Conservation (phyloP, 2,329 filamentous ascomycete genomes). For the Diaporthe sp. region DNA sequence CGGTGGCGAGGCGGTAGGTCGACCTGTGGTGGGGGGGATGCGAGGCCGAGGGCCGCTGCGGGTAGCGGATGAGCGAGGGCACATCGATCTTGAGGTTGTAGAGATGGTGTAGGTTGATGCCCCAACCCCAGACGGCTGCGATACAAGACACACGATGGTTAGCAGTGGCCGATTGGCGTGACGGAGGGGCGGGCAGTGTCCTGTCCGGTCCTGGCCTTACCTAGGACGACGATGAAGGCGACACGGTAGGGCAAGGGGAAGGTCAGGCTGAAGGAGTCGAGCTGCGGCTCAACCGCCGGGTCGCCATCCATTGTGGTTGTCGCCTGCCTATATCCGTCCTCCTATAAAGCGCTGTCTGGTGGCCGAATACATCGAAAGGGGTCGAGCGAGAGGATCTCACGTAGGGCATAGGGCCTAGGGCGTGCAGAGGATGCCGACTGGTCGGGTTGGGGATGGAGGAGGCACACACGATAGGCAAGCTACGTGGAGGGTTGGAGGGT, state of each 20-base stretch:
- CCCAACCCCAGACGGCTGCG: slow-evolving; percentile 94
- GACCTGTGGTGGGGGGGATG: slow-evolving; percentile 84
- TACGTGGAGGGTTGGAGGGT: background rate
- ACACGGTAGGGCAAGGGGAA: slow-evolving; percentile 93
- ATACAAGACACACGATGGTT: background rate
- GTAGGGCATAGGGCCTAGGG: slow-evolving; percentile 20
- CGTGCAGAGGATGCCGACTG: background rate
- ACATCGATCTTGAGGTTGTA: slow-evolving; percentile 87
- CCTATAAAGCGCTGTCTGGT: slow-evolving; percentile 20
- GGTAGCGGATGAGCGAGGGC: slow-evolving; percentile 88
- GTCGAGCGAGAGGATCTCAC: background rate
- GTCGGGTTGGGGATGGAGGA: background rate
- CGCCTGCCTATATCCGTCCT: slow-evolving; percentile 39
- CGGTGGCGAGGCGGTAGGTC: slow-evolving; percentile 86
- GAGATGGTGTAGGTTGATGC: slow-evolving; percentile 90
- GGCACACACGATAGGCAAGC: slow-evolving; percentile 3
- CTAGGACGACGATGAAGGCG: slow-evolving; percentile 86
- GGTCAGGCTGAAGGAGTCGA: slow-evolving; percentile 89
- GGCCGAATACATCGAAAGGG: slow-evolving; percentile 37
- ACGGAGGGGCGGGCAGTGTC: background rate
- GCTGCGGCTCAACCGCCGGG: slow-evolving; percentile 76
- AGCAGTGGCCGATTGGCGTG: slow-evolving; percentile 31
- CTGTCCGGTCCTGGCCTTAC: slow-evolving; percentile 63
- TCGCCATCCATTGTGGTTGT: slow-evolving; percentile 76
- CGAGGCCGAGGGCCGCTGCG: slow-evolving; percentile 76